Conservation (phyloP, 179 eudicot genomes). For the Sideroxylon spinosum region DNA sequence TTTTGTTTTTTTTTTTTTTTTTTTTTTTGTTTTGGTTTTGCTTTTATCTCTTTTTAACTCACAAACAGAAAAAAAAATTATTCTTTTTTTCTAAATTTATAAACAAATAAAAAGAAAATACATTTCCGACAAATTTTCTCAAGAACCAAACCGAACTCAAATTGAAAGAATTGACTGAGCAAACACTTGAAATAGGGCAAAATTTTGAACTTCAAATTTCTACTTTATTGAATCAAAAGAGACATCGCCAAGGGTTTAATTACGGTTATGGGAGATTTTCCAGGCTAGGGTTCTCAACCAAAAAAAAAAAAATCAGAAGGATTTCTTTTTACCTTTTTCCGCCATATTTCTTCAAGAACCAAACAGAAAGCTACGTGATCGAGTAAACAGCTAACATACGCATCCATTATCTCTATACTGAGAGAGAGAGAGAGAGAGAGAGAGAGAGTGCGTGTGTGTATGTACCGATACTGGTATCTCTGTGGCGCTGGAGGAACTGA, state of each 20-base stretch:
- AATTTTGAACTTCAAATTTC: no score
- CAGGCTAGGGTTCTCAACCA: no score
- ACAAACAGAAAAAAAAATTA: no score
- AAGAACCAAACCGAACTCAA: conserved; percentile 7
- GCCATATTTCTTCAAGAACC: neutral
- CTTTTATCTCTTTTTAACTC: no score
- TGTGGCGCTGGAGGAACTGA: conserved; percentile 41
- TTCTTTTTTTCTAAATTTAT: no score
- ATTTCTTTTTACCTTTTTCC: neutral
- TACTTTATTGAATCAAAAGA: no score
- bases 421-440: neutral
- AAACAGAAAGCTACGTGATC: conserved; percentile 3
- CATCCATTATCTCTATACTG: neutral
- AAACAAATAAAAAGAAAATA: no score
- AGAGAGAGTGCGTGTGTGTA: no score
- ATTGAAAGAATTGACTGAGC: neutral
- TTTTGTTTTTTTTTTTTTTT: no score
- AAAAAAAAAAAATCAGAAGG: neutral
- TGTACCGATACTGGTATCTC: conserved; percentile 69
- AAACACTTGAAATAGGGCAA: neutral
- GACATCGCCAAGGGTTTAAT: no score
- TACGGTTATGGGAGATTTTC: no score
- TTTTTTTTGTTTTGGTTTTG: no score
- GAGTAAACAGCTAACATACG: neutral
- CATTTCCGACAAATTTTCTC: conserved; percentile 1